Evolutionary conservation across 805 yeast species (phyloP).

Genomic region (Candida coleopterorum): DNA sequence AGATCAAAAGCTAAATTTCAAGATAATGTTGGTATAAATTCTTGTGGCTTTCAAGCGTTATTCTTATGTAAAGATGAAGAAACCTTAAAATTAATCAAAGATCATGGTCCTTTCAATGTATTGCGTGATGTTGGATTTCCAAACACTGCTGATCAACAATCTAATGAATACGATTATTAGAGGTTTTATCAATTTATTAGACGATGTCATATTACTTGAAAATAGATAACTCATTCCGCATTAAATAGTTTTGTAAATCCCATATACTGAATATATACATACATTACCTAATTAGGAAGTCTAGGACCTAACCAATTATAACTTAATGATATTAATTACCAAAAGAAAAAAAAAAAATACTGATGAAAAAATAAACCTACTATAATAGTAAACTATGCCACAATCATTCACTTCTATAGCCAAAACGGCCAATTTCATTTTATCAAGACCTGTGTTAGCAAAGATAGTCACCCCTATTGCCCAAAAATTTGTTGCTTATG

Average conservation of each 20-base stretch:
- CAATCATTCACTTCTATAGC: conserved; percentile 60
- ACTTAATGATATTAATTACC: conserved; percentile 16
- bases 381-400: conserved; percentile 34
- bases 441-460: conserved; percentile 73
- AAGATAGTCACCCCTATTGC: conserved; percentile 78
- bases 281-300: conserved; percentile 21
- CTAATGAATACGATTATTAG: conserved; percentile 63
- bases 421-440: conserved; percentile 72
- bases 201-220: too few relatives aligned
- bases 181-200: too few relatives aligned
- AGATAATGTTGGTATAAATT: conserved; percentile 58
- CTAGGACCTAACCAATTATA: conserved; percentile 23
- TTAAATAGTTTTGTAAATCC: too few relatives aligned
- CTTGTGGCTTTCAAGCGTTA: conserved; percentile 78
- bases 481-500: conserved; percentile 59
- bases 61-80: conserved; percentile 68
- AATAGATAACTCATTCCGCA: too few relatives aligned
- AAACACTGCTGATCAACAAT: conserved; percentile 48
- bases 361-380: background rate
- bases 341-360: background rate
- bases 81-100: conserved; percentile 41
- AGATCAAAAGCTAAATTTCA: conserved; percentile 55
- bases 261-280: too few relatives aligned
- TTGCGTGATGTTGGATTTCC: conserved; percentile 65
- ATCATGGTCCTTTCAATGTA: conserved; percentile 48